Conservation (phyloP, 805 yeast species). For the Saccharomycopsis guyanensis region DNA sequence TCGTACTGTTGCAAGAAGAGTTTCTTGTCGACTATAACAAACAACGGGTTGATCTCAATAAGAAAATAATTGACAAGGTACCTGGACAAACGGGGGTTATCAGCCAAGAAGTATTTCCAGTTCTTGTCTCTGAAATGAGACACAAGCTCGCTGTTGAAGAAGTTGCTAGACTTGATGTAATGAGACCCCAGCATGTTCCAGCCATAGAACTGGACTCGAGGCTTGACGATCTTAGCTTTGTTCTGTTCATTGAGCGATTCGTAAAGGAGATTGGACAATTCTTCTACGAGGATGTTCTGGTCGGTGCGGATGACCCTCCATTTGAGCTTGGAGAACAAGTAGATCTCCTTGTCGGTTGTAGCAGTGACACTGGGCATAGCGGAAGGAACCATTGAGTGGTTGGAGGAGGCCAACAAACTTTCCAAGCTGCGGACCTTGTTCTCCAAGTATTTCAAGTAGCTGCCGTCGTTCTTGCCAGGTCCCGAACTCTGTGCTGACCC, state of each 20-base stretch:
- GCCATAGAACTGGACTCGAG: constrained; percentile 39
- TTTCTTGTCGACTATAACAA: constrained; percentile 44
- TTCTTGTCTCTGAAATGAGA: background rate
- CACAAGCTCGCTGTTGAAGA: background rate
- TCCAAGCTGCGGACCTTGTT: constrained; percentile 35
- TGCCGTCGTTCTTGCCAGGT: background rate
- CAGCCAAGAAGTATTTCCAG: background rate
- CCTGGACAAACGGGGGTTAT: background rate
- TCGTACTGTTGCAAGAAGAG: constrained; percentile 45
- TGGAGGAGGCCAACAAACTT: background rate
- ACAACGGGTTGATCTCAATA: constrained; percentile 44
- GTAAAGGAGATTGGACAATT: constrained; percentile 2
- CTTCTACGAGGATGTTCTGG: constrained; percentile 9
- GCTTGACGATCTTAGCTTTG: constrained; percentile 2
- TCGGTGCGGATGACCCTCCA: constrained; percentile 13
- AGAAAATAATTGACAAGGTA: constrained; percentile 35
- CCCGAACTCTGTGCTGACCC: no score
- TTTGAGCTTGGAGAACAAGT: constrained; percentile 6
- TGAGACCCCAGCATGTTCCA: constrained; percentile 60
- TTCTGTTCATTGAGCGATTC: constrained; percentile 1
- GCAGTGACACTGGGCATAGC: background rate
- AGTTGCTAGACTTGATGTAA: constrained; percentile 28
- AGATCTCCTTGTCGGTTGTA: background rate
- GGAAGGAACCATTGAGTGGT: no score
- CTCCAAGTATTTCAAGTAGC: constrained; percentile 31